Conservation (phyloP, 176 grass and related monocot species). For the Pharus latifolius region DNA sequence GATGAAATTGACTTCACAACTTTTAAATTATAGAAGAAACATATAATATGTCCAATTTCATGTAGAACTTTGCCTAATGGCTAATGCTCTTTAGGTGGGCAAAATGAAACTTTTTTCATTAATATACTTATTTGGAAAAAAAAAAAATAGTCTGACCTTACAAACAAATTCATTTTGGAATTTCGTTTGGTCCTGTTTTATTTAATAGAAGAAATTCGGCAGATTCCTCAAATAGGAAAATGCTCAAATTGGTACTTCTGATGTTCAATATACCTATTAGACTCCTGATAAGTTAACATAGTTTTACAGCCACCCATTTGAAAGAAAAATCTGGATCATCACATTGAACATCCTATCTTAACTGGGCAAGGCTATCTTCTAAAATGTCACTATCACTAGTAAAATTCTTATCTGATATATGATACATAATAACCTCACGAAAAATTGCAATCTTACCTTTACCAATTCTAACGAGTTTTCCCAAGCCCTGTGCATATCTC, state of each 20-base stretch:
- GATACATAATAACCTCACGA: neutral
- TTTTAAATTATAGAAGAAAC: too few relatives aligned
- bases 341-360: neutral
- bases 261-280: too few relatives aligned
- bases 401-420: neutral
- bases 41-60: too few relatives aligned
- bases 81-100: neutral
- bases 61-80: too few relatives aligned
- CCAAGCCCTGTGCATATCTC: conserved; percentile 78
- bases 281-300: too few relatives aligned
- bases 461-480: conserved; percentile 79
- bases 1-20: neutral
- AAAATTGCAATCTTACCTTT: conserved; percentile 57
- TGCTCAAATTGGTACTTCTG: too few relatives aligned
- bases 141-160: too few relatives aligned
- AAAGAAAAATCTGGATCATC: neutral
- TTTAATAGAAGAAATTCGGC: neutral
- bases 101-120: neutral
- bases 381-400: neutral
- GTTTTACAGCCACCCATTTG: neutral
- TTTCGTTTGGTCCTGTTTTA: conserved; percentile 6
- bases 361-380: neutral
- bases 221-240: neutral
- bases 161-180: too few relatives aligned
- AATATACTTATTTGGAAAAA: too few relatives aligned